phyloP scores from a whole-genome alignment of 768 basidiomycete species.

The Exidia glandulosa region DNA sequence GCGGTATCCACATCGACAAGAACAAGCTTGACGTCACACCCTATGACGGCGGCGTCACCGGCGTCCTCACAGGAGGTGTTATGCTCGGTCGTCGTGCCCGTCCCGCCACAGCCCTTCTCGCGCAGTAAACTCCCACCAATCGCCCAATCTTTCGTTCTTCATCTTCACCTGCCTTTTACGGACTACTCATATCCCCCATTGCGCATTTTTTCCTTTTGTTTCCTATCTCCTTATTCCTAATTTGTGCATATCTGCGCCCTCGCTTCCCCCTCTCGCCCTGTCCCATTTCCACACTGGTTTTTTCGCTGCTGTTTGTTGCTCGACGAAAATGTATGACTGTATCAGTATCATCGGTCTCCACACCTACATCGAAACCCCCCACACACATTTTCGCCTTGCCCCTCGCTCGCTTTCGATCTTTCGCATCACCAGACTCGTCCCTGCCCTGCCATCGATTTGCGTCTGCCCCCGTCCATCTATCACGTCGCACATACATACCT shows the following conservation, averaged over 20 bases:
- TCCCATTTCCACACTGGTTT: no score
- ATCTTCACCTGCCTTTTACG: no score
- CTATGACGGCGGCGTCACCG: conserved; percentile 73
- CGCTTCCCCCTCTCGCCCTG: no score
- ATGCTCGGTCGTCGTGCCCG: conserved; percentile 51
- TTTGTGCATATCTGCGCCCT: no score
- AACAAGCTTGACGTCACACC: conserved; percentile 71
- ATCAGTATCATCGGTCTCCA: not conserved
- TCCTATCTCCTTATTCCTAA: no score
- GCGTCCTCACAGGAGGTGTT: conserved; percentile 76
- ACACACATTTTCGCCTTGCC: not conserved
- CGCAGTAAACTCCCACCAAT: not conserved
- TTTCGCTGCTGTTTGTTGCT: not conserved
- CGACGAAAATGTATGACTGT: not conserved
- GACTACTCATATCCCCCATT: no score
- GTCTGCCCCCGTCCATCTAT: not conserved
- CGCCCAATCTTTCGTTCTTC: not conserved
- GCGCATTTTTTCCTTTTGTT: not conserved
- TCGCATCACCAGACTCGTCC: not conserved
- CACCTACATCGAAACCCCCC: not conserved
- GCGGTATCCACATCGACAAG: conserved; percentile 61
- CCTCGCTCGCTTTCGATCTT: not conserved
- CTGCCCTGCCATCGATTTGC: not conserved
- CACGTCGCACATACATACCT: no score
- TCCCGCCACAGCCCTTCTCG: not conserved